Conservation (phyloP, 306 rosid genomes). For the Pyrus bretschneideri region DNA sequence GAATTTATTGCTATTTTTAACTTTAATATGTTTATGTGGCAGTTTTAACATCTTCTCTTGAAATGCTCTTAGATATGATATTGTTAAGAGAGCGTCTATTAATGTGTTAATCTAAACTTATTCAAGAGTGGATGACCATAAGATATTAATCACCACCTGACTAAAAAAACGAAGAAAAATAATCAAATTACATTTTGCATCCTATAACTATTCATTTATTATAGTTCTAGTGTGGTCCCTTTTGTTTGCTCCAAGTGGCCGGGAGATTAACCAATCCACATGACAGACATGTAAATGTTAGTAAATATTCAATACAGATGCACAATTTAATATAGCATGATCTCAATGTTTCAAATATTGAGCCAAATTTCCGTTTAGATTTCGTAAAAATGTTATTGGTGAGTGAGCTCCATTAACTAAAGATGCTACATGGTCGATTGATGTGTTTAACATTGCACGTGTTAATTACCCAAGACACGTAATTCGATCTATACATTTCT, state of each 20-base stretch:
- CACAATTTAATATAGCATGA: background rate
- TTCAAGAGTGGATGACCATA: too few relatives aligned
- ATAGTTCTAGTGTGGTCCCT: constrained; percentile 12
- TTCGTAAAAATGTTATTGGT: background rate
- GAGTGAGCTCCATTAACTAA: background rate
- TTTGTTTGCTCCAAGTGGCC: constrained; percentile 10
- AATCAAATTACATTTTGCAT: too few relatives aligned
- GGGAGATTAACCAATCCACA: constrained; percentile 19
- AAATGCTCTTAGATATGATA: too few relatives aligned
- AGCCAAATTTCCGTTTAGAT: background rate
- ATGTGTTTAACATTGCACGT: background rate
- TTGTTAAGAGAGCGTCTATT: too few relatives aligned
- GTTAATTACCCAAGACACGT: background rate
- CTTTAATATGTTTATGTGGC: too few relatives aligned
- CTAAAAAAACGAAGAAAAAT: too few relatives aligned
- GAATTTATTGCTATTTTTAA: too few relatives aligned
- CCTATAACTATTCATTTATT: background rate
- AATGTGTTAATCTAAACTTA: too few relatives aligned
- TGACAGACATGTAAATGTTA: constrained; percentile 22
- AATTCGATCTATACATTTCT: background rate
- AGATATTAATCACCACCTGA: too few relatives aligned
- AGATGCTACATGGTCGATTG: background rate
- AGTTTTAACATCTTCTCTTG: too few relatives aligned
- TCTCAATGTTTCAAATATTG: background rate
- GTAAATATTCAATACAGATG: background rate